Conservation (phyloP, 2,329 filamentous ascomycete species). For the Ophiostoma triangulosporum region DNA sequence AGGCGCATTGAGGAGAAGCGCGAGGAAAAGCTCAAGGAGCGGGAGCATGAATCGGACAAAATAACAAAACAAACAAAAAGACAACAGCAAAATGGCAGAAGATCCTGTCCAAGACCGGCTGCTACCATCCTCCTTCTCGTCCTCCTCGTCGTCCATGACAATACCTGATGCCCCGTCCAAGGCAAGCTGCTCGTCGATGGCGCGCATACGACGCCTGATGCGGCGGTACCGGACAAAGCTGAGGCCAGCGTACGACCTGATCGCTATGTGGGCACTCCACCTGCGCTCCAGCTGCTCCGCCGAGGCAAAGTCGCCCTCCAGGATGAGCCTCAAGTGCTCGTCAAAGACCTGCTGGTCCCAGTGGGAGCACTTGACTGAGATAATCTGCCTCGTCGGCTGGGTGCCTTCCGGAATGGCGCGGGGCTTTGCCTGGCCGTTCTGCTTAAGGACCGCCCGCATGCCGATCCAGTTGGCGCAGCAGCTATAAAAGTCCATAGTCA, state of each 20-base stretch:
- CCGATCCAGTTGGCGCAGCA: conserved; percentile 90
- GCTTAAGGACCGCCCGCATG: conserved; percentile 70
- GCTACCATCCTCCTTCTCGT: too few relatives aligned
- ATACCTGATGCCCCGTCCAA: conserved; percentile 66
- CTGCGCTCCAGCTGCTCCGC: conserved; percentile 74
- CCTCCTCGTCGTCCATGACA: conserved; percentile 52
- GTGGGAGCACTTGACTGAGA: conserved; percentile 85
- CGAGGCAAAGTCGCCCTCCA: conserved; percentile 59
- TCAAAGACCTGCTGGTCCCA: conserved; percentile 91
- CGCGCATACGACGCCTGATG: conserved; percentile 61
- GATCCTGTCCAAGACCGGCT: too few relatives aligned
- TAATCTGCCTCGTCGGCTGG: conserved; percentile 62
- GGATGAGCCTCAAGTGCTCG: conserved; percentile 77
- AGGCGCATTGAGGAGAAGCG: too few relatives aligned
- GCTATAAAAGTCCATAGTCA: conserved; percentile 77
- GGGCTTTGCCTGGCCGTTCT: conserved; percentile 70
- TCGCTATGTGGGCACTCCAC: conserved; percentile 92
- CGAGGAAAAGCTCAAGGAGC: background rate
- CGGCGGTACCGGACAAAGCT: conserved; percentile 53
- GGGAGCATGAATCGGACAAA: background rate
- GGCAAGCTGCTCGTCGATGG: conserved; percentile 54
- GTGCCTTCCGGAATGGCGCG: conserved; percentile 27
- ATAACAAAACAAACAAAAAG: background rate
- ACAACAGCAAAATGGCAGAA: too few relatives aligned
- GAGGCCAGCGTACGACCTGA: conserved; percentile 65